Evolutionary conservation across 2,329 filamentous ascomycete species (phyloP), one percentile per base, ranked within the genome.

Genomic region (Nothophoma quercina): DNA sequence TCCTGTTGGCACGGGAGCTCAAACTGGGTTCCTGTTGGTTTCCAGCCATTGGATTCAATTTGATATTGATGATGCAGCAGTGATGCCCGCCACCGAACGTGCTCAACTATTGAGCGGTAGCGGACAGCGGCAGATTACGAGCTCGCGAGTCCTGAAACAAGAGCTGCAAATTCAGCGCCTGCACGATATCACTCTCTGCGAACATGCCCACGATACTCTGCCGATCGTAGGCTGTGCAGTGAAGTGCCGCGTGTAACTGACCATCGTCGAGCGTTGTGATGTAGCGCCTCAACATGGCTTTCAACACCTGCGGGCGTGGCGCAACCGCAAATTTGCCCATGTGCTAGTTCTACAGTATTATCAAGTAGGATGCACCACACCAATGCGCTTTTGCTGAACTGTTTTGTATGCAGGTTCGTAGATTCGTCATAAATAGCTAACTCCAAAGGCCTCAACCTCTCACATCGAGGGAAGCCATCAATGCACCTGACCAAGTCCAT

Each of bases 391-490:
- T n/a, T n/a, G n/a, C n/a, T n/a, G n/a, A n/a, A n/a, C n/a, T 16
- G 2, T 10, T 4, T 13, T 28, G n/a, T 22, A 21, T 42, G 9
- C 8, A 36, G n/a, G 26, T n/a, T 50, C 38, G 33, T 50, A 32
- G 25, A 50, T 50, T 50, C 45, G n/a, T 50, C 19, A 19, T 36
- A 21, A 4, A 25, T 23, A 35, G 12, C 38, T 29, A 42, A 25
- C 32, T 38, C 38, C 30, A 43, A 41, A 26, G 38, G 38, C 47
- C 32, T 38, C 47, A 50, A 38, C 47, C 35, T 35, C 42, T 36
- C 25, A 21, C 34, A 3, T 15, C 12, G 41, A 52, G 42, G 41
- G 29, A 46, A 29, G 16, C 41, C 42, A 21, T 15, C 41, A 41
- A 52, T 52, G 49, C 49, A 46, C 18, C 43, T 7, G 7, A 30